Percentiles rank a stretch among this genome's conserved stretches.
Conservation (phyloP, 345 rosid genomes). For the Combretum micranthum region DNA sequence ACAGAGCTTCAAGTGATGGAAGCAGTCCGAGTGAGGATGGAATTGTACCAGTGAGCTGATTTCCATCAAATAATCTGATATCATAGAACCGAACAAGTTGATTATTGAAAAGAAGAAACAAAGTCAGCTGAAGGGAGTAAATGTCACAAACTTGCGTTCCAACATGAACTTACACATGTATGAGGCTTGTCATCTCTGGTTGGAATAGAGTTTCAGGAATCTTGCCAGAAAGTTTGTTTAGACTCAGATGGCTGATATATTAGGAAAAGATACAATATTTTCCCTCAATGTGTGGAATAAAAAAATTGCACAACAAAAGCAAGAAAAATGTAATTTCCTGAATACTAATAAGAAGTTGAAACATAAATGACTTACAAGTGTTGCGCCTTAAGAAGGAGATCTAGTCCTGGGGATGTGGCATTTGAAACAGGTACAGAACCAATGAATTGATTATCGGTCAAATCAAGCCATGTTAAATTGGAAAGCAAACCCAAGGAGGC, state of each 20-base stretch:
- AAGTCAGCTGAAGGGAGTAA: constrained; percentile 1
- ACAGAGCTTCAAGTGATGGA: constrained; percentile 90
- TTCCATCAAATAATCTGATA: constrained; percentile 71
- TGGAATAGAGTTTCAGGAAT: constrained; percentile 61
- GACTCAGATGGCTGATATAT: constrained; percentile 68
- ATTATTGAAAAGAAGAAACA: background rate
- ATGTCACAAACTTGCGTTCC: background rate
- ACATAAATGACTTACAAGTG: constrained; percentile 56
- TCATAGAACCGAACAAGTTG: background rate
- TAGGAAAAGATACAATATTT: constrained; percentile 1
- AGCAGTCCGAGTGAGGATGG: constrained; percentile 56
- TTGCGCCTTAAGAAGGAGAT: constrained; percentile 60
- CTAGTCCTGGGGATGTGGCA: constrained; percentile 48
- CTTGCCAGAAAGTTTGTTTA: constrained; percentile 75
- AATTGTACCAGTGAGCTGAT: constrained; percentile 50
- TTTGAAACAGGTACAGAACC: constrained; percentile 68
- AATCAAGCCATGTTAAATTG: constrained; percentile 73
- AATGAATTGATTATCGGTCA: constrained; percentile 70
- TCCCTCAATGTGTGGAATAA: background rate
- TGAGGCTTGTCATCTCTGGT: constrained; percentile 50
- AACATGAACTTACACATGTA: constrained; percentile 62
- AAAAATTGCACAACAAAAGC: background rate
- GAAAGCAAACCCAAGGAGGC: constrained; percentile 64
- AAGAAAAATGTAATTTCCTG: background rate
- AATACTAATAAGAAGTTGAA: background rate